Evolutionary conservation across 352 stramenopile genomes (phyloP).

Genomic region (Phytophthora ohioensis): DNA sequence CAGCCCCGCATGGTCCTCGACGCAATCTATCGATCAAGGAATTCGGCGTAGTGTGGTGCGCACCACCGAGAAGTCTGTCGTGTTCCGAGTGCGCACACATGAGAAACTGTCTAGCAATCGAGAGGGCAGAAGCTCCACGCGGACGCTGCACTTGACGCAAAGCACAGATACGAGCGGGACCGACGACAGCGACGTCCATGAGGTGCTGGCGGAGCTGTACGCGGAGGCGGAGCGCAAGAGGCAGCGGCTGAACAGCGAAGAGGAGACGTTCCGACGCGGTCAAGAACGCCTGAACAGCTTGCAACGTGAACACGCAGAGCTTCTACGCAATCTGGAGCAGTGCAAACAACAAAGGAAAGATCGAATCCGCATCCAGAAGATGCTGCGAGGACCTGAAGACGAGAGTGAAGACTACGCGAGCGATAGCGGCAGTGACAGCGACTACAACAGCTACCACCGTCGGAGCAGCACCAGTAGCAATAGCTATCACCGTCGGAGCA

Average conservation of each 20-base stretch:
- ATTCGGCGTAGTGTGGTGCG: constrained; percentile 16
- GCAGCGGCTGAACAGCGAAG: constrained; percentile 43
- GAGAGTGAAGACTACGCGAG: constrained; percentile 20
- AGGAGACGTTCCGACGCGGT: constrained; percentile 42
- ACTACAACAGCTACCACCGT: constrained; percentile 14
- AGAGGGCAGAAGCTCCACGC: constrained; percentile 16
- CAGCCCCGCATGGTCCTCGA: constrained; percentile 23
- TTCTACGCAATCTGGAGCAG: constrained; percentile 51
- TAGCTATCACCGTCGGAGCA: constrained; percentile 9
- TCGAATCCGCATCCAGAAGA: constrained; percentile 41
- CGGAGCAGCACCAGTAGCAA: constrained; percentile 19
- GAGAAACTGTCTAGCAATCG: constrained; percentile 27
- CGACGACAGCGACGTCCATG: constrained; percentile 39
- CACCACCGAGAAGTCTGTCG: constrained; percentile 48
- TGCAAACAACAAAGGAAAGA: constrained; percentile 48
- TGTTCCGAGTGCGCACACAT: constrained; percentile 38
- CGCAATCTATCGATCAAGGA: not conserved
- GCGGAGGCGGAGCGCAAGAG: constrained; percentile 44
- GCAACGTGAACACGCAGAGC: constrained; percentile 47
- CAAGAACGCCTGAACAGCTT: constrained; percentile 40
- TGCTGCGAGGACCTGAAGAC: constrained; percentile 36
- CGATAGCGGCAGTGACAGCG: constrained; percentile 21
- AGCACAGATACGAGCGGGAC: not conserved
- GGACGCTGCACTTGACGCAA: constrained; percentile 16
- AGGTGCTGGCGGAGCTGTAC: constrained; percentile 43